These are phyloP conservation scores for Pythium apleroticum DNA, from an alignment of 352 stramenopile species.

Conservation along the genomic window DNA sequence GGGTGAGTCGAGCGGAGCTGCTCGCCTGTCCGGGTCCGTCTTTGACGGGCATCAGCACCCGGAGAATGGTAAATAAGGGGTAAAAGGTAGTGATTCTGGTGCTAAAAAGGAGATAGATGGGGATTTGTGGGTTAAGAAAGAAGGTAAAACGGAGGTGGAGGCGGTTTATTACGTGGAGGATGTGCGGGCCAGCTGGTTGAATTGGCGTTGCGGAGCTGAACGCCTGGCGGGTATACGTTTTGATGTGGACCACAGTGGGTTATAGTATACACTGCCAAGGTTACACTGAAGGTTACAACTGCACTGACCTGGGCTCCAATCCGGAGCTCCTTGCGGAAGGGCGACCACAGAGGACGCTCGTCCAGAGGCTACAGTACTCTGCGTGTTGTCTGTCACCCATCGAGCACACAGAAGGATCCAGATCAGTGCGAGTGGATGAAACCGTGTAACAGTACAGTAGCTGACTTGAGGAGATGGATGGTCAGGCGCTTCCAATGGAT, in stretches of 20 bases:
- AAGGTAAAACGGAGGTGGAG: not conserved
- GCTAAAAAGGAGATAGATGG: not conserved
- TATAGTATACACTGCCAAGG: not conserved
- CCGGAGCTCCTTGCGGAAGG: too few species aligned
- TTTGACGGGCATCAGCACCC: not conserved
- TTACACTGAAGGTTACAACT: not conserved
- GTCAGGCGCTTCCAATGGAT: too few species aligned
- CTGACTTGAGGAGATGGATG: too few species aligned
- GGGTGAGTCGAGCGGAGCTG: not conserved
- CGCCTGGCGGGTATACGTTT: not conserved
- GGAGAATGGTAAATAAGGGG: not conserved
- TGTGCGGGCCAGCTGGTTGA: conserved; percentile 9
- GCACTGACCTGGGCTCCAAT: too few species aligned
- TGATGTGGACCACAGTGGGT: conserved; percentile 1
- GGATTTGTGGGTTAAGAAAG: not conserved
- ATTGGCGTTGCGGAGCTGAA: conserved; percentile 12
- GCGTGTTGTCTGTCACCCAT: too few species aligned
- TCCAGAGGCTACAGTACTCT: too few species aligned
- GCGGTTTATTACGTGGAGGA: not conserved
- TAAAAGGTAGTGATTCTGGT: not conserved
- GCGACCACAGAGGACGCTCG: too few species aligned
- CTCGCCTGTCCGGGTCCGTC: not conserved
- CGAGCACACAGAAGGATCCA: too few species aligned
- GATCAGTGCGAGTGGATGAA: too few species aligned
- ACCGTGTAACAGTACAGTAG: too few species aligned